Evolutionary conservation across 1,284 basidiomycete genomes (phyloP).

Genomic region (Quambalaria eucalypti): DNA sequence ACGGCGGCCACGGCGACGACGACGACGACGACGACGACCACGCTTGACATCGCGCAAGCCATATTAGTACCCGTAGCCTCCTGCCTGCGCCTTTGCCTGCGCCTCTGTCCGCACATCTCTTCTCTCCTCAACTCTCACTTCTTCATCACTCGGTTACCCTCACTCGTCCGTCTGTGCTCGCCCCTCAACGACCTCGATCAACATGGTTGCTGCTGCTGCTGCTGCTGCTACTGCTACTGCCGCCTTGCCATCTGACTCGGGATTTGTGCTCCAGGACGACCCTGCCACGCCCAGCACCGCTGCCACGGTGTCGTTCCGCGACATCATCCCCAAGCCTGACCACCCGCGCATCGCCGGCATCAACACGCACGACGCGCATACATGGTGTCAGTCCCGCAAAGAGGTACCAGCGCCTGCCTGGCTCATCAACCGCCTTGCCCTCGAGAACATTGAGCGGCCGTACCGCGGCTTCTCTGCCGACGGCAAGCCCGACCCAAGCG

Average conservation of each 20-base stretch:
- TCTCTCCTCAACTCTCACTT: too few species aligned
- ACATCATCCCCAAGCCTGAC: constrained; percentile 34
- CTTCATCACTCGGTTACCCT: too few species aligned
- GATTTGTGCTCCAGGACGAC: constrained; percentile 35
- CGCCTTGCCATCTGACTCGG: constrained; percentile 10
- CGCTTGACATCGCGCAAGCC: too few species aligned
- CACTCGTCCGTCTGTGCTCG: too few species aligned
- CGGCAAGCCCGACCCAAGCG: constrained; percentile 27
- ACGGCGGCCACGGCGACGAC: too few species aligned
- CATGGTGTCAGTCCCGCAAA: constrained; percentile 39
- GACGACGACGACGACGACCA: too few species aligned
- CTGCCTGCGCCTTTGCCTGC: too few species aligned
- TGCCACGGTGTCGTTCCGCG: constrained; percentile 42
- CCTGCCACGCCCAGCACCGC: constrained; percentile 35
- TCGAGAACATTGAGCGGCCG: constrained; percentile 34
- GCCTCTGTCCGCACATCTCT: too few species aligned
- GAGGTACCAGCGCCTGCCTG: constrained; percentile 40
- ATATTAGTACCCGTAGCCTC: too few species aligned
- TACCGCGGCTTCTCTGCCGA: constrained; percentile 40
- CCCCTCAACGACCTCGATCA: too few species aligned
- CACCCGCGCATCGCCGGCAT: constrained; percentile 45
- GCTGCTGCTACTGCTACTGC: not conserved
- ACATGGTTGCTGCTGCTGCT: too few species aligned
- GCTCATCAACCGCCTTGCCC: constrained; percentile 41
- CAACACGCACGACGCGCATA: constrained; percentile 19